phyloP scores from a whole-genome alignment of 805 yeast species.

The Starmerella riodocensis region DNA sequence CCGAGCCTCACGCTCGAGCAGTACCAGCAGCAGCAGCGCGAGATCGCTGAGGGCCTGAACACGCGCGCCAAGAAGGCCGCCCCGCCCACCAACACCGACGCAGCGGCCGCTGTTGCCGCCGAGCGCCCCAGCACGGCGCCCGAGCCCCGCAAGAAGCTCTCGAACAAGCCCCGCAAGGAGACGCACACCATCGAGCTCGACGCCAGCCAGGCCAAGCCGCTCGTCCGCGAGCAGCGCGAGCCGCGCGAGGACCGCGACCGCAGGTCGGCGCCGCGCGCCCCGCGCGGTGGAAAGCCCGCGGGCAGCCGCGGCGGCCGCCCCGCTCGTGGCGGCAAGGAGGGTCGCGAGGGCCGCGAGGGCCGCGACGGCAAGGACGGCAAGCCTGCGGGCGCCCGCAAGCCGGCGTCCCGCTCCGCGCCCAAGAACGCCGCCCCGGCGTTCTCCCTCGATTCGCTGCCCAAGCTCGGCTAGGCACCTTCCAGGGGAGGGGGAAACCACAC shows the following conservation, averaged over 20 bases:
- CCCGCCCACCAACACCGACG: constrained; percentile 26
- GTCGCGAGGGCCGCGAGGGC: constrained; percentile 21
- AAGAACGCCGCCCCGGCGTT: constrained; percentile 1
- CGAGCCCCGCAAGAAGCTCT: constrained; percentile 54
- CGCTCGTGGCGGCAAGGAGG: constrained; percentile 3
- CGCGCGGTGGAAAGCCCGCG: constrained; percentile 25
- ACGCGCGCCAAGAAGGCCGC: constrained; percentile 27
- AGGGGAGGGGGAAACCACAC: neutral
- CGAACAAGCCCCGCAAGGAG: constrained; percentile 66
- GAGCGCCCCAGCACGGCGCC: constrained; percentile 39
- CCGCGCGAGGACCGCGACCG: constrained; percentile 12
- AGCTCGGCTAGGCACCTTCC: constrained; percentile 10
- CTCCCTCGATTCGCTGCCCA: constrained; percentile 21
- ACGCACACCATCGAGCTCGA: constrained; percentile 39
- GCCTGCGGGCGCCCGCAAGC: constrained; percentile 1
- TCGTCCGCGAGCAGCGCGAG: constrained; percentile 26
- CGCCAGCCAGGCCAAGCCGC: constrained; percentile 27
- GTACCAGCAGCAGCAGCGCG: constrained; percentile 47
- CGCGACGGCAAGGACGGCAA: constrained; percentile 10
- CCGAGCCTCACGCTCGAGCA: constrained; percentile 55
- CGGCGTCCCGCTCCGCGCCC: neutral
- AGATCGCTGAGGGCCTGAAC: constrained; percentile 23
- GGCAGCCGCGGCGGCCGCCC: constrained; percentile 26
- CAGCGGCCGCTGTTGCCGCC: constrained; percentile 42
- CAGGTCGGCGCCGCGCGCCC: constrained; percentile 18